phyloP scores from a whole-genome alignment of 495 filamentous ascomycete genomes.

The Neurospora sp. region DNA sequence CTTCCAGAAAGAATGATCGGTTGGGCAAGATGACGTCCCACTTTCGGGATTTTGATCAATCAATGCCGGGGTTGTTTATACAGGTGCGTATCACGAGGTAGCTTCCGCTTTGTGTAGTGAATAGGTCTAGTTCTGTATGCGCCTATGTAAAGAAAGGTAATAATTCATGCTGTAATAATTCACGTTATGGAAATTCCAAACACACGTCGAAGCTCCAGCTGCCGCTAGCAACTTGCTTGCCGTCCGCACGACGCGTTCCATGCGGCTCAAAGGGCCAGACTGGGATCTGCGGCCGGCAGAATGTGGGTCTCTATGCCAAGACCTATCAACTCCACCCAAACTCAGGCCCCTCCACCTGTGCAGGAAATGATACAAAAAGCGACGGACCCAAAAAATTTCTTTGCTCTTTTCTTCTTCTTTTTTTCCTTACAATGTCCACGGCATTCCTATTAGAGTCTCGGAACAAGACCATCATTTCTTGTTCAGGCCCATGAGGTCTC shows the following conservation, averaged over 20 bases:
- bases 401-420: conserved; percentile 28
- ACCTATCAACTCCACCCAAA: neutral
- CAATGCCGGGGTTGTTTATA: neutral
- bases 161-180: neutral
- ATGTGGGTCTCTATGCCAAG: neutral
- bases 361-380: neutral
- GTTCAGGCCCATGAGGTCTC: conserved; percentile 80
- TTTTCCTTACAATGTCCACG: conserved; percentile 68
- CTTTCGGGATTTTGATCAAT: neutral
- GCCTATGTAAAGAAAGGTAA: neutral
- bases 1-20: neutral
- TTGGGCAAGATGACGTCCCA: neutral
- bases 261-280: neutral
- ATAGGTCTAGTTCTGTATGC: neutral
- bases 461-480: conserved; percentile 88
- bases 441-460: conserved; percentile 99
- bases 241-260: neutral
- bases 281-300: neutral
- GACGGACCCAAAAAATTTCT: conserved; percentile 9
- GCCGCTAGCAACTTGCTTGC: neutral
- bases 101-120: neutral
- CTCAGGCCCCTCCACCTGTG: neutral
- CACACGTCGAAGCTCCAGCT: neutral
- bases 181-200: neutral
- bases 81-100: neutral